Base-by-base conservation (phyloP, 2,329 filamentous ascomycete genomes). In the Cladosporium sp. region DNA sequence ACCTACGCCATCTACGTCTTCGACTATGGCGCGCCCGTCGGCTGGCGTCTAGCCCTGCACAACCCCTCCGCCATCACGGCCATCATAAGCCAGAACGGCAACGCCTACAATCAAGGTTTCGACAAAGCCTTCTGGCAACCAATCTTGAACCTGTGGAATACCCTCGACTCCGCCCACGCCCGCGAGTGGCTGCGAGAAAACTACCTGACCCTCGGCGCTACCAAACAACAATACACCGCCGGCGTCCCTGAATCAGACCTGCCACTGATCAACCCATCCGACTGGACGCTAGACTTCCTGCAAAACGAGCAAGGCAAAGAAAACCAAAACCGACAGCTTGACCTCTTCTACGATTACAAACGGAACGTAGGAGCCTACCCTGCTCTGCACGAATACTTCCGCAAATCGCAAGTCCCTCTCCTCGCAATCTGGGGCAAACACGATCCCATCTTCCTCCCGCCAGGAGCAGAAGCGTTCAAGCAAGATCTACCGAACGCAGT, bases 11-110 rank as follows among this genome's bases (percentile, higher is more conserved):
- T 84, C 28, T 87, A 85, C 69, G 78, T 86, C 61, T 86, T 87
- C 67, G 84, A 87, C 73, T 86, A 86, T 67, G 84, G 84, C 52
- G 82, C 83, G 0, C 83, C 84, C 0, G 75, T 76, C 0, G 83
- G 78, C 1, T 71, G 85, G 22, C 77, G 82, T 2, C 72, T 86
- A 1, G 83, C 83, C 0, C 73, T 84, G 2, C 63, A 76, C 43
- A 73, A 78, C 2, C 79, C 81, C 0, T 68, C 77, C 0, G 72
- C 74, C 11, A 72, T 86, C 55, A 72, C 74, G 38, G 80, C 81
- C 14, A 81, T 86, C 61, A 75, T 86, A 58, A 74, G 77, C 2
- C 84, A 87, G 64, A 86, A 85, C 65, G 84, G 83, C 40, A 87
- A 86, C 63, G 83, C 83, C 14, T 87, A 86, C 64, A 72, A 65